Conservation (phyloP, 164 flowering plant genomes). For the Euptelea pleiosperma region DNA sequence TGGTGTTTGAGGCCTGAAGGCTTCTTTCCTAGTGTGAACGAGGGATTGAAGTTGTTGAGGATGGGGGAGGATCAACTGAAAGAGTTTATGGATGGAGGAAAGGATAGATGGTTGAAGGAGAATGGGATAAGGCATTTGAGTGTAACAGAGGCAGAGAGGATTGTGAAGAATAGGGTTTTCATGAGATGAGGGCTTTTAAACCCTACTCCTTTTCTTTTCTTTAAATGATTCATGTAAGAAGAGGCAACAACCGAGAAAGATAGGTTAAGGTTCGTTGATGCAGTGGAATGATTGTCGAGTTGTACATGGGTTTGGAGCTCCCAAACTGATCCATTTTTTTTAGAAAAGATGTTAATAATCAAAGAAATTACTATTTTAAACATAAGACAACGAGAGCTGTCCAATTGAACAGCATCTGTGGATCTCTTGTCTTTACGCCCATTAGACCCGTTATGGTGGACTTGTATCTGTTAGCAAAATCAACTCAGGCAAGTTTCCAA, state of each 20-base stretch:
- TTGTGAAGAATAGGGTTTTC: slow-evolving; percentile 53
- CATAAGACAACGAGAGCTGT: too few relatives aligned
- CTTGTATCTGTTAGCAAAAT: too few relatives aligned
- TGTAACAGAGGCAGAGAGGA: slow-evolving; percentile 58
- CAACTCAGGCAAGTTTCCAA: too few relatives aligned
- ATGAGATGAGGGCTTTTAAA: neutral
- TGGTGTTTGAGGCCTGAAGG: slow-evolving; percentile 97
- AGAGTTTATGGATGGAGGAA: slow-evolving; percentile 32
- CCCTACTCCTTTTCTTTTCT: too few relatives aligned
- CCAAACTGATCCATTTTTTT: slow-evolving; percentile 1
- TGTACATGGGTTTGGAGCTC: slow-evolving; percentile 9
- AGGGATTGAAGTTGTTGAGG: slow-evolving; percentile 70
- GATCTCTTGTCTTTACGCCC: too few relatives aligned
- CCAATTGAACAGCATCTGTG: too few relatives aligned
- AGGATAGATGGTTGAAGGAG: slow-evolving; percentile 60
- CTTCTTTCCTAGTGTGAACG: slow-evolving; percentile 70
- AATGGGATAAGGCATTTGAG: slow-evolving; percentile 57
- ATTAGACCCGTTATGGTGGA: too few relatives aligned
- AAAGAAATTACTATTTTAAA: neutral
- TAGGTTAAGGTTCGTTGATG: neutral
- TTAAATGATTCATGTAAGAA: neutral
- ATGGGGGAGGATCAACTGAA: slow-evolving; percentile 51
- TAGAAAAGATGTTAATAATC: neutral
- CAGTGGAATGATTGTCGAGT: neutral
- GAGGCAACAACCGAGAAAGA: neutral